Base-by-base conservation (phyloP, 2,329 filamentous ascomycete species). In the Akanthomyces uredinophilus region DNA sequence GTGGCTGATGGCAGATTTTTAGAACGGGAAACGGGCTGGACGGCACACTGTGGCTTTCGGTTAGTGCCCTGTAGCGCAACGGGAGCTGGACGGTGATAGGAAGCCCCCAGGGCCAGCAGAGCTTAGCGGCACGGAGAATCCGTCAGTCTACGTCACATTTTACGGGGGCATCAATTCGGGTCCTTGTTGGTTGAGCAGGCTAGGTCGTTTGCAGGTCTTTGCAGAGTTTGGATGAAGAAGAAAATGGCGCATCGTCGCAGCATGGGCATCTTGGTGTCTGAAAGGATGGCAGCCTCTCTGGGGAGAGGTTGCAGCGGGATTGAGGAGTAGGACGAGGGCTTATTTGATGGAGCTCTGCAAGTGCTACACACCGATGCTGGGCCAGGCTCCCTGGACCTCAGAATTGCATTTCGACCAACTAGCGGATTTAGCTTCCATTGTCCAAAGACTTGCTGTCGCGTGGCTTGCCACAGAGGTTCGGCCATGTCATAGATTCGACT, bases 31-130 rank as follows among this genome's bases (percentile, higher is more conserved):
- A 29, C 22, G 56, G 56, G 46, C 18, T 29, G 20, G 35, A 8
- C 18, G 22, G 56, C 55, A 58, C 43, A 22, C 46, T 22, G 51
- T 61, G 58, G 58, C 58, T 61, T 61, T 53, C 58, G 13, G 39
- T 60, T 54, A 60, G 57, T 53, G 57, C 57, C 5, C 35, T 27
- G 37, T 60, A 61, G 58, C 50, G 58, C 43, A 47, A 35, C 50
- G 39, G 56, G 27, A 47, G 58, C 58, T 49, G 50, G 29, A 46
- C 58, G 50, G 39, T 61, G 58, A 61, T 61, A 61, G 58, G 58
- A 54, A 54, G 50, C 58, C 8, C 41, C 32, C 20, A 44, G 58
- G 58, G 58, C 50, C 13, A 51, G 22, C 32, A n/a, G 18, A 43
- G 22, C 2, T 54, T 61, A 61, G 58, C 35, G 58, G 50, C 29